Evolutionary conservation across 73 alveolate genomes (phyloP).

Genomic region (Paramecium biaurelia): DNA sequence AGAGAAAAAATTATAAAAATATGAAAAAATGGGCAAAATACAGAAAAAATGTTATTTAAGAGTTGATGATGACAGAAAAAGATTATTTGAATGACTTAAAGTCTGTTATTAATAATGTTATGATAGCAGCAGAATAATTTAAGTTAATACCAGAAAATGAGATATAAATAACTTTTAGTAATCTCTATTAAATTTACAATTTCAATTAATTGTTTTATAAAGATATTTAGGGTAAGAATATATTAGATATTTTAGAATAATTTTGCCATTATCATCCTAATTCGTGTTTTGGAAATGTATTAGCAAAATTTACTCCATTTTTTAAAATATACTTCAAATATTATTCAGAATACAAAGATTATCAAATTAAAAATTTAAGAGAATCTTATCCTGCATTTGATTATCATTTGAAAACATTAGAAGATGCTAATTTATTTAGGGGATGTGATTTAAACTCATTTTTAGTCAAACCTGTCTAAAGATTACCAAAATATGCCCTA

Average conservation of each 20-base stretch:
- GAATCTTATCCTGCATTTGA: not conserved
- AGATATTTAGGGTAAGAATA: not conserved
- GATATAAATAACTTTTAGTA: not conserved
- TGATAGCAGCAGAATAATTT: not conserved
- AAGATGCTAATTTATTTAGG: not conserved
- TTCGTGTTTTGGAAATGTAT: not conserved
- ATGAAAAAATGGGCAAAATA: constrained; percentile 7
- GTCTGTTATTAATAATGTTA: not conserved
- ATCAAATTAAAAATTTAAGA: not conserved
- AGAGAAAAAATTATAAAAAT: not conserved
- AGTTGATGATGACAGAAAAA: not conserved
- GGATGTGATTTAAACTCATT: not conserved
- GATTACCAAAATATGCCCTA: not conserved
- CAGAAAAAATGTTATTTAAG: not conserved
- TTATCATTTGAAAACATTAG: not conserved
- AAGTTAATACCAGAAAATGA: not conserved
- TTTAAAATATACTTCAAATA: not conserved
- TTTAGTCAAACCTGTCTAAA: not conserved
- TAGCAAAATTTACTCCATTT: not conserved
- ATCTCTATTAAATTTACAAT: not conserved
- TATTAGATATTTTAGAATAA: not conserved
- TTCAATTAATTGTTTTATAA: not conserved
- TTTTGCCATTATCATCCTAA: not conserved
- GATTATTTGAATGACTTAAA: not conserved
- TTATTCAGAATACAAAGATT: not conserved